Evolutionary conservation across 257 asterid genomes (phyloP), one percentile per base, ranked within the genome.

Genomic region (Ocimum tenuiflorum): DNA sequence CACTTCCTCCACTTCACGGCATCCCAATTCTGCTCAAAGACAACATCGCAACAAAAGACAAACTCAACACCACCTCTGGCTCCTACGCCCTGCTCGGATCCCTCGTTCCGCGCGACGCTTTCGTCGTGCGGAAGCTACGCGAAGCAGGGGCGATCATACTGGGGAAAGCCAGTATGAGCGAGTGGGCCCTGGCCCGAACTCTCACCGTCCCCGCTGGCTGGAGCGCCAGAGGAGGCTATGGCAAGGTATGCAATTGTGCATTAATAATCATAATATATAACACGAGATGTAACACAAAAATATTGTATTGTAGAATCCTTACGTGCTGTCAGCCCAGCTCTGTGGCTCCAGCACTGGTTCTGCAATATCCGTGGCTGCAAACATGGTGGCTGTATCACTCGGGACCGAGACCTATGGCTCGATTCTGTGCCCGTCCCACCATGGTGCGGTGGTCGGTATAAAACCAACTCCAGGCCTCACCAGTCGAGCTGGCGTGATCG

Each of bases 241-340:
- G n/a, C n/a, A n/a, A n/a, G n/a, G n/a, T n/a, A n/a, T n/a, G n/a
- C n/a, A n/a, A n/a, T n/a, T n/a, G n/a, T n/a, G n/a, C n/a, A n/a
- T n/a, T n/a, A n/a, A n/a, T n/a, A n/a, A n/a, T n/a, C n/a, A n/a
- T n/a, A n/a, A n/a, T n/a, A n/a, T n/a, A n/a, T n/a, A n/a, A n/a
- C n/a, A n/a, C n/a, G n/a, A n/a, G n/a, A n/a, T n/a, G n/a, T n/a
- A n/a, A n/a, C n/a, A n/a, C n/a, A n/a, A n/a, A n/a, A n/a, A n/a
- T n/a, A n/a, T n/a, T n/a, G n/a, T n/a, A n/a, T n/a, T n/a, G 77
- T 73, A 86, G 95, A 88, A 88, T 68, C 95, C 96, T 0, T 88
- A 82, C 53, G 69, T 71, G 12, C 46, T 69, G 3, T 61, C 84
- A 0, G 79, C 78, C 14, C 72, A 69, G 4, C 83, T 88, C 0